Percentiles rank a stretch among this genome's conserved stretches.
Evolutionary conservation across 495 filamentous ascomycete species (phyloP).

Genomic region (Xylona heveae): DNA sequence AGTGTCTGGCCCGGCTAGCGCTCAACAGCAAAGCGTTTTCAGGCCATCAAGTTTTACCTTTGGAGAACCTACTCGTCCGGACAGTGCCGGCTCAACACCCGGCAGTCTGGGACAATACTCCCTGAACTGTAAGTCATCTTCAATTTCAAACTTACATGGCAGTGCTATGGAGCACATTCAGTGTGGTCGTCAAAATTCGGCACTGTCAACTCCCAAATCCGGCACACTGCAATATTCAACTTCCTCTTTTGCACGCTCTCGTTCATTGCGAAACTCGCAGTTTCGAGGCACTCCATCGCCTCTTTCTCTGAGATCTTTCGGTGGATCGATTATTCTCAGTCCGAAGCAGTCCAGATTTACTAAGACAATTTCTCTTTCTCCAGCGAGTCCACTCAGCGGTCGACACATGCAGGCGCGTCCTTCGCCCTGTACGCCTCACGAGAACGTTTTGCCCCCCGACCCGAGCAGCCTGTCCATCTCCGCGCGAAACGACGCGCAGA

Average conservation of each 20-base stretch:
- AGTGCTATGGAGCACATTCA: no score
- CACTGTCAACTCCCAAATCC: no score
- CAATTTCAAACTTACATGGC: no score
- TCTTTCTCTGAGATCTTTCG: no score
- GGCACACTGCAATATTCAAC: no score
- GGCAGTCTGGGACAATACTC: no score
- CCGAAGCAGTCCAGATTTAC: conserved; percentile 16
- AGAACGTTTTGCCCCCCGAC: conserved; percentile 54
- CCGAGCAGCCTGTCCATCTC: conserved; percentile 65
- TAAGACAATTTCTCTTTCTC: conserved; percentile 21
- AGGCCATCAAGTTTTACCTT: conserved; percentile 20
- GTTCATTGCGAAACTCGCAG: conserved; percentile 14
- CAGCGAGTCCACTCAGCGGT: conserved; percentile 28
- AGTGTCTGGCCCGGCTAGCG: conserved; percentile 14
- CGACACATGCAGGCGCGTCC: conserved; percentile 24
- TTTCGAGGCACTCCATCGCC: conserved; percentile 1
- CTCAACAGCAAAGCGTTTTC: no score
- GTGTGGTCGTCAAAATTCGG: no score
- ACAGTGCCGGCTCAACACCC: no score
- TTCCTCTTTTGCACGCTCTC: conserved; percentile 19
- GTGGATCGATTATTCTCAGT: no score
- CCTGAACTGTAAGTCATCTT: conserved; percentile 18
- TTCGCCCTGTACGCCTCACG: conserved; percentile 64
- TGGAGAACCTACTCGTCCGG: no score
- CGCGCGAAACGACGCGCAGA: conserved; percentile 24